A percentile compares a stretch with the other conserved stretches of the same genome.
Conservation (phyloP, 2,329 filamentous ascomycete species). For the Colletotrichum falcatum region DNA sequence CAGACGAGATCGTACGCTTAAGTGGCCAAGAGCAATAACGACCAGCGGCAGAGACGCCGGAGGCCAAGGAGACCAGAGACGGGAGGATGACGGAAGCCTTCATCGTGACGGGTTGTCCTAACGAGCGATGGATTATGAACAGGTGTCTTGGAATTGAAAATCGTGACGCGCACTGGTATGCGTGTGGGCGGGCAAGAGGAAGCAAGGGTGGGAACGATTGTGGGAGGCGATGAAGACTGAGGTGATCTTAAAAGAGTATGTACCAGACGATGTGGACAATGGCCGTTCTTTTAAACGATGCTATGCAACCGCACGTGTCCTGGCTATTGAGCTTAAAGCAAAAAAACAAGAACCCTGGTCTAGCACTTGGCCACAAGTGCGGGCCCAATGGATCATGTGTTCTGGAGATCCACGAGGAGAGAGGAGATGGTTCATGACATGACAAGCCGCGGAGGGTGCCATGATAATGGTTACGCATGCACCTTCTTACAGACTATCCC, state of each 20-base stretch:
- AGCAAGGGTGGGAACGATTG: not conserved
- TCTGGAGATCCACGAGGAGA: not conserved
- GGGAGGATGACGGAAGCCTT: not conserved
- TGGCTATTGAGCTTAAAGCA: not conserved
- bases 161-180: not conserved
- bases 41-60: not conserved
- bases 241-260: not conserved
- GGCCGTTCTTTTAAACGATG: not conserved
- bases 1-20: not conserved
- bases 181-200: not conserved
- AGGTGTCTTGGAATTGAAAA: not conserved
- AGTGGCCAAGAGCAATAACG: not conserved
- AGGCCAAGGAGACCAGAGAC: not conserved
- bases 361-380: not conserved
- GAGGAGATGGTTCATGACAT: not conserved
- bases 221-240: conserved; percentile 1
- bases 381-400: not conserved
- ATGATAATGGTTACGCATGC: not conserved
- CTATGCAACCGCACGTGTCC: not conserved
- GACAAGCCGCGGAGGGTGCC: not conserved
- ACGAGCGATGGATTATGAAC: not conserved
- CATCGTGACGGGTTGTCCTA: not conserved
- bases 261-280: not conserved
- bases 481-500: not conserved
- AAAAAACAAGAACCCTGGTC: not conserved